Evolutionary conservation across 1,284 basidiomycete genomes (phyloP).

Genomic region (Fomitopsis palustris): DNA sequence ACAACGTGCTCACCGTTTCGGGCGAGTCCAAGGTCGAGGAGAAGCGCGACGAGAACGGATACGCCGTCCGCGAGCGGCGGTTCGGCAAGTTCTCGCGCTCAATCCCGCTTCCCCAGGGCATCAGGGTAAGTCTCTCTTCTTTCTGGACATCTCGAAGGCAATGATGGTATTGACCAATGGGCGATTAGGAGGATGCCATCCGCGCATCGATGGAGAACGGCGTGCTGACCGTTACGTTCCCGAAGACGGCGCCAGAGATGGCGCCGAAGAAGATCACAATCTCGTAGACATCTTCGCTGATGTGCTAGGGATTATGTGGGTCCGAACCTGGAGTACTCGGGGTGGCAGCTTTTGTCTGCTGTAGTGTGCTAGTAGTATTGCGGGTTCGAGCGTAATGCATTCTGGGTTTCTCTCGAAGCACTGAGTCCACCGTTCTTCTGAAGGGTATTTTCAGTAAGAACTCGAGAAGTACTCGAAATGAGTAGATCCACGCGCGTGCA

Average conservation of each 20-base stretch:
- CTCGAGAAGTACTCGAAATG: too few relatives aligned
- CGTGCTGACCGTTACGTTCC: constrained; percentile 39
- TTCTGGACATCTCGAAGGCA: background rate
- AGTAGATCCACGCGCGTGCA: too few relatives aligned
- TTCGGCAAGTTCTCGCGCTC: constrained; percentile 41
- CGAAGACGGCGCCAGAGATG: constrained; percentile 30
- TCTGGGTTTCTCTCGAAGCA: background rate
- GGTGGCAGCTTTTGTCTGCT: background rate
- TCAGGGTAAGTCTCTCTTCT: constrained; percentile 31
- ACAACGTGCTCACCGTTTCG: constrained; percentile 39
- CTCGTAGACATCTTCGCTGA: constrained; percentile 10
- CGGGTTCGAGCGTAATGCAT: constrained; percentile 2
- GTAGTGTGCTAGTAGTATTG: background rate
- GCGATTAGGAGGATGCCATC: constrained; percentile 26
- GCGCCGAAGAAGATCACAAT: constrained; percentile 31
- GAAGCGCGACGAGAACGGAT: constrained; percentile 39
- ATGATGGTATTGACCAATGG: background rate
- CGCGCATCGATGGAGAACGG: constrained; percentile 41
- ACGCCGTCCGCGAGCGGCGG: constrained; percentile 40
- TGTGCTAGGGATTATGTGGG: background rate
- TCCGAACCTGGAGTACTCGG: background rate
- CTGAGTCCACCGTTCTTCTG: too few relatives aligned
- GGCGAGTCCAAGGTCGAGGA: constrained; percentile 33
- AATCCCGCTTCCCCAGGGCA: constrained; percentile 35
- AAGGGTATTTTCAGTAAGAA: too few relatives aligned